Evolutionary conservation across 768 basidiomycete species (phyloP), one percentile per base, ranked within the genome.

Genomic region (Lentinula aciculospora): DNA sequence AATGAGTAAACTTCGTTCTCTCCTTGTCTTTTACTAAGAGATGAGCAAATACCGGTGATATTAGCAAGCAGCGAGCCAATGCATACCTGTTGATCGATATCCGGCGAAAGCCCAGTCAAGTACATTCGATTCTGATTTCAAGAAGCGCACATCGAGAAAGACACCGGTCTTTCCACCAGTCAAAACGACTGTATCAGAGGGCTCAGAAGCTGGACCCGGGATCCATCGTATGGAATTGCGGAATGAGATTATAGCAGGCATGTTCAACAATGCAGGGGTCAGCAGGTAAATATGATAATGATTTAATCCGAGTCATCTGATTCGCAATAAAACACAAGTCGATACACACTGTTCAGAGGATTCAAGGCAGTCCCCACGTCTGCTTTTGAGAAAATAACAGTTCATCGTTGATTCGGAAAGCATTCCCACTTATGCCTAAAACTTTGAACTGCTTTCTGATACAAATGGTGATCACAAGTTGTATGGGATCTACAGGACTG

Each of bases 81-180:
- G 46, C 12, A 29, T 49, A 61, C 60, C 44, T 4, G 25, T 63
- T 2, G 60, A 60, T 12, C 73, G 64, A 60, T 68, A 71, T 27
- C 75, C 75, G 13, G 73, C 73, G 62, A 75, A 70, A 1, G 69
- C 75, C 75, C 73, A 76, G 40, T 76, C 72, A 10, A 75, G 61
- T 19, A 62, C 58, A 1, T 63, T 49, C 2, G 63, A 58, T 21
- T 61, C 63, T 53, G n/a, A n/a, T n/a, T 69, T 72, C n/a, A 67
- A 44, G 29, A 73, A 76, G 12, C 74, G 63, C 2, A 70, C 69
- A 58, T 76, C 74, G 9, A 75, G 48, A 49, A 74, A 76, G 28
- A 66, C 63, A 31, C 72, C 69, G 31, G 63, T 65, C 10, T 62
- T 61, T 1, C 60, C 58, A 1, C 67, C 70, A 15, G 68, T 72